Conservation (phyloP, 176 grass and related monocot species). For the Alloteropsis semialata region DNA sequence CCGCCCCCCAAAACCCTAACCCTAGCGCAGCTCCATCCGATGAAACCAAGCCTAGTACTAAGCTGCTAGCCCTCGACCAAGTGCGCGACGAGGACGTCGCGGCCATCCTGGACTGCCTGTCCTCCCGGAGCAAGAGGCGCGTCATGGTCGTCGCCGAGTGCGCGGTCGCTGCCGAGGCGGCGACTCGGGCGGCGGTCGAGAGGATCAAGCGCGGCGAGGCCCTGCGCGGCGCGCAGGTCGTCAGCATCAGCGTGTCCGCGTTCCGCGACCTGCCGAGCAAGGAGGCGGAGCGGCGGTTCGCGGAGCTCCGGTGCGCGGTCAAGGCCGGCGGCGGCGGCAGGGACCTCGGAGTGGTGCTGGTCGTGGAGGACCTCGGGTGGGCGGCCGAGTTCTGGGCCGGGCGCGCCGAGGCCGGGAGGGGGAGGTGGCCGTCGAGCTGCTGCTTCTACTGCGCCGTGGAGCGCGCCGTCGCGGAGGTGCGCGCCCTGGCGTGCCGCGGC, state of each 20-base stretch:
- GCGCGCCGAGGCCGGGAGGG: constrained; percentile 23
- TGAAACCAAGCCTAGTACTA: constrained; percentile 48
- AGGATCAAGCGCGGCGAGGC: constrained; percentile 52
- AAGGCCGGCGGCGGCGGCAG: constrained; percentile 18
- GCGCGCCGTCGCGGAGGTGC: constrained; percentile 60
- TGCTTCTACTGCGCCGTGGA: constrained; percentile 58
- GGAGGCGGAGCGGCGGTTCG: constrained; percentile 55
- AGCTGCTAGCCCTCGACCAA: constrained; percentile 4
- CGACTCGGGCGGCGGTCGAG: constrained; percentile 39
- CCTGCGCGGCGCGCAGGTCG: constrained; percentile 43
- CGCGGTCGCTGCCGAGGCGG: constrained; percentile 41
- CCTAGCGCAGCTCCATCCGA: constrained; percentile 31
- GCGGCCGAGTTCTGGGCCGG: constrained; percentile 47
- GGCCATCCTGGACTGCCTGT: constrained; percentile 49
- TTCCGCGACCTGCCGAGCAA: constrained; percentile 42
- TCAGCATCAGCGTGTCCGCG: constrained; percentile 35
- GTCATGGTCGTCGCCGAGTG: constrained; percentile 63
- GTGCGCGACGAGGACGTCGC: constrained; percentile 54
- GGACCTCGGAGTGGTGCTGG: constrained; percentile 36
- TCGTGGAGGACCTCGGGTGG: constrained; percentile 67
- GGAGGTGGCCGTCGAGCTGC: neutral
- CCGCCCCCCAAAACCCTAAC: constrained; percentile 31
- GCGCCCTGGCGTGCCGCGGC: constrained; percentile 42
- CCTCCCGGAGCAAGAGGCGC: constrained; percentile 45
- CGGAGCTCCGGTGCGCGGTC: constrained; percentile 54